Conservation (phyloP, 768 basidiomycete genomes). For the Pholiota molesta region DNA sequence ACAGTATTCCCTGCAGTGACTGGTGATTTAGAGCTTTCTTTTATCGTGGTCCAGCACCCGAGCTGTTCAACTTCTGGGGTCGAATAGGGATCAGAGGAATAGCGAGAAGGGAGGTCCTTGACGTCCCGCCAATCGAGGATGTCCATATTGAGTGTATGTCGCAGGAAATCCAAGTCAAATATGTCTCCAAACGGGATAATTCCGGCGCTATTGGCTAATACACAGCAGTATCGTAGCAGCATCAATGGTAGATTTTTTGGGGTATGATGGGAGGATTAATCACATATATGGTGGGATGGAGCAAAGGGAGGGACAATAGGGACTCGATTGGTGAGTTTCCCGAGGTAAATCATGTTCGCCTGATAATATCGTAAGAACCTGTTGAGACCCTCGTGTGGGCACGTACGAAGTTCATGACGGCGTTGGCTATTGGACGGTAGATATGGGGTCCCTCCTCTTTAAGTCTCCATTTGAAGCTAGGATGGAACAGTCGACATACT, state of each 20-base stretch:
- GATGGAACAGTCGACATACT: not conserved
- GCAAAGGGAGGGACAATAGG: constrained; percentile 41
- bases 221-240: too few species aligned
- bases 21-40: constrained; percentile 24
- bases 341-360: constrained; percentile 55
- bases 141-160: constrained; percentile 36
- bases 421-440: not conserved
- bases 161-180: constrained; percentile 43
- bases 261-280: constrained; percentile 2
- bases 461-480: not conserved
- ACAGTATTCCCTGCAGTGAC: constrained; percentile 26
- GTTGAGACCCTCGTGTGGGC: too few species aligned
- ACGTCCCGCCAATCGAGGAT: constrained; percentile 54
- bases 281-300: constrained; percentile 26
- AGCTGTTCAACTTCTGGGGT: constrained; percentile 19
- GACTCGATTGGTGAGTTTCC: constrained; percentile 42
- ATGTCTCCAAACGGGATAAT: constrained; percentile 43
- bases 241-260: not conserved
- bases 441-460: too few species aligned
- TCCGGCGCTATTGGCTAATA: constrained; percentile 22
- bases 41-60: constrained; percentile 39
- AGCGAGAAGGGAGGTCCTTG: constrained; percentile 34
- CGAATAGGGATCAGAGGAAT: constrained; percentile 21
- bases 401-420: constrained; percentile 5
- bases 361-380: constrained; percentile 17